Evolutionary conservation across 2,329 filamentous ascomycete species (phyloP).

Genomic region (Botrytis aclada): DNA sequence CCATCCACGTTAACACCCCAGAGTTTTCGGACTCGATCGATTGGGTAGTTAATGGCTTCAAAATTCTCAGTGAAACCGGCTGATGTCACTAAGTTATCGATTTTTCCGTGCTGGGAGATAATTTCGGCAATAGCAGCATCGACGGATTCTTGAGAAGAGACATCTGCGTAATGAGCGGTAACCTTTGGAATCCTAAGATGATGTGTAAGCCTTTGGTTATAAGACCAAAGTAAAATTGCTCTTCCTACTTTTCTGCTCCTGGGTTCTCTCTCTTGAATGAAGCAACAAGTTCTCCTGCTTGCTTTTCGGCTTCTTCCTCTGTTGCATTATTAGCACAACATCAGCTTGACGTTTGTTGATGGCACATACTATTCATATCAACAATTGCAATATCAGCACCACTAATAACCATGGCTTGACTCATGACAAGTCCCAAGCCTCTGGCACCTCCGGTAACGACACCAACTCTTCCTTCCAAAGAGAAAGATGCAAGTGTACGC

Average conservation of each 20-base stretch:
- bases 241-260: conserved; percentile 61
- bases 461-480: conserved; percentile 77
- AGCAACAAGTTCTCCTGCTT: conserved; percentile 70
- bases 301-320: conserved; percentile 81
- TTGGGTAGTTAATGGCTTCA: conserved; percentile 84
- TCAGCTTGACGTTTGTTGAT: background rate
- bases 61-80: conserved; percentile 97
- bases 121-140: conserved; percentile 68
- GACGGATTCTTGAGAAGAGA: conserved; percentile 76
- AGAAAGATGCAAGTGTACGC: conserved; percentile 81
- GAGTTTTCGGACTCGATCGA: conserved; percentile 87
- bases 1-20: conserved; percentile 94
- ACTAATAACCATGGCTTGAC: conserved; percentile 82
- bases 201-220: conserved; percentile 4
- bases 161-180: conserved; percentile 87
- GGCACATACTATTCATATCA: conserved; percentile 77
- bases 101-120: conserved; percentile 69
- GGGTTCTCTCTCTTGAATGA: conserved; percentile 79
- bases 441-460: conserved; percentile 88
- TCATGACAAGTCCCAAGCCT: conserved; percentile 88
- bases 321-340: conserved; percentile 25
- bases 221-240: background rate
- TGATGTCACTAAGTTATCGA: conserved; percentile 92
- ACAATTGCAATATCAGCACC: conserved; percentile 89
- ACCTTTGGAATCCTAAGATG: conserved; percentile 68